phyloP scores from a whole-genome alignment of 2,329 filamentous ascomycete species.

The Cryphonectria naterciae region DNA sequence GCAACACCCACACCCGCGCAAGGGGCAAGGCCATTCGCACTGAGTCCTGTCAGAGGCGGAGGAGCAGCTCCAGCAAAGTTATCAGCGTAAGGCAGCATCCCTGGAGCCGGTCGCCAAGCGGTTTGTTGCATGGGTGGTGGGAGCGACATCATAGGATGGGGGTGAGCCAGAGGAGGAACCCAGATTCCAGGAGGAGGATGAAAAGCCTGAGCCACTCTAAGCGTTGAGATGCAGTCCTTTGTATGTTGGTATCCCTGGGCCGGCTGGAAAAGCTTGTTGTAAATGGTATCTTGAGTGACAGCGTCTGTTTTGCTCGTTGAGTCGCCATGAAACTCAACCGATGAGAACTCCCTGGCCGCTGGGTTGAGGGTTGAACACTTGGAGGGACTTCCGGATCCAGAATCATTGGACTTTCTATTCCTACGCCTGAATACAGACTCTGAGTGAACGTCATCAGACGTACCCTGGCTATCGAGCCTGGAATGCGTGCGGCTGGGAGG shows the following conservation, averaged over 20 bases:
- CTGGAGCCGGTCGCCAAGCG: not conserved
- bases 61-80: not conserved
- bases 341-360: conserved; percentile 25
- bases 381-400: conserved; percentile 2
- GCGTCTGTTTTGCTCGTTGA: not conserved
- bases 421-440: not conserved
- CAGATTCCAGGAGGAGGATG: conserved; percentile 8
- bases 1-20: not conserved
- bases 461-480: not conserved
- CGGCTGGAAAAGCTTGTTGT: not conserved
- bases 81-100: not conserved
- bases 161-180: not conserved
- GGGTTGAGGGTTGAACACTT: conserved; percentile 26
- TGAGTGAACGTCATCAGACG: conserved; percentile 3
- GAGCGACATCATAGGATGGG: not conserved
- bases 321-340: not conserved
- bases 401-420: conserved; percentile 7
- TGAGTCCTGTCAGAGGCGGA: conserved; percentile 8
- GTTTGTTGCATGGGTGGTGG: not conserved
- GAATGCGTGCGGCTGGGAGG: conserved; percentile 16
- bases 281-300: not conserved
- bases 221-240: not conserved
- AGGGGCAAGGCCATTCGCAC: not conserved
- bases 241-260: not conserved
- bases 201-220: not conserved